Conservation (phyloP, 148 eudicot species). For the Euryodendron excelsum region DNA sequence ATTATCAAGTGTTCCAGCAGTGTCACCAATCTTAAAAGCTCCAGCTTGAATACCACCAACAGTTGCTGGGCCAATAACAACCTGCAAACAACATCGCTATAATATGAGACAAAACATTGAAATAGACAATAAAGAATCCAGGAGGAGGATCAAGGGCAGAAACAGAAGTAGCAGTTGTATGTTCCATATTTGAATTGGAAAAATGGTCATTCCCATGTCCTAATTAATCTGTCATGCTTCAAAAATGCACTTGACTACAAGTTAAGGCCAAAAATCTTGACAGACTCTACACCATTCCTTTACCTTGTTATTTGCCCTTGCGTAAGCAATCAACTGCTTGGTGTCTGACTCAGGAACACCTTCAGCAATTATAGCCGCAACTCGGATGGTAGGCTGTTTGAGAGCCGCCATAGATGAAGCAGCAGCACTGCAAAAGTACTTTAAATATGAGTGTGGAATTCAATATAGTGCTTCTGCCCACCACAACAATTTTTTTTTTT, state of each 20-base stretch:
- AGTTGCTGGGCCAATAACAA: slow-evolving; percentile 94
- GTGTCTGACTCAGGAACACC: slow-evolving; percentile 93
- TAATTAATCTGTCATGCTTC: background rate
- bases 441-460: background rate
- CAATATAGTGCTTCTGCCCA: background rate
- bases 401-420: slow-evolving; percentile 86
- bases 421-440: slow-evolving; percentile 65
- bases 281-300: background rate
- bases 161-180: background rate
- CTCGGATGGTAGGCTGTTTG: slow-evolving; percentile 88
- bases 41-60: slow-evolving; percentile 99
- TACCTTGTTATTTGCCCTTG: slow-evolving; percentile 89
- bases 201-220: background rate
- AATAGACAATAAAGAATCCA: background rate
- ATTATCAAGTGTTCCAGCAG: slow-evolving; percentile 91
- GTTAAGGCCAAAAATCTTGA: background rate
- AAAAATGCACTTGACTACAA: background rate
- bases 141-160: background rate
- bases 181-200: background rate
- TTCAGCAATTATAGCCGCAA: slow-evolving; percentile 87
- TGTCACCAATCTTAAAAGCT: slow-evolving; percentile 96
- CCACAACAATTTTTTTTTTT: too few relatives aligned
- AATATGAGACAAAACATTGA: background rate
- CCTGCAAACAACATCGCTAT: slow-evolving; percentile 34
- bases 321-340: slow-evolving; percentile 84